A percentile compares a stretch with the other conserved stretches of the same genome.
Evolutionary conservation across 2,329 filamentous ascomycete species (phyloP).

Genomic region (Calonectria pseudoturangicola): DNA sequence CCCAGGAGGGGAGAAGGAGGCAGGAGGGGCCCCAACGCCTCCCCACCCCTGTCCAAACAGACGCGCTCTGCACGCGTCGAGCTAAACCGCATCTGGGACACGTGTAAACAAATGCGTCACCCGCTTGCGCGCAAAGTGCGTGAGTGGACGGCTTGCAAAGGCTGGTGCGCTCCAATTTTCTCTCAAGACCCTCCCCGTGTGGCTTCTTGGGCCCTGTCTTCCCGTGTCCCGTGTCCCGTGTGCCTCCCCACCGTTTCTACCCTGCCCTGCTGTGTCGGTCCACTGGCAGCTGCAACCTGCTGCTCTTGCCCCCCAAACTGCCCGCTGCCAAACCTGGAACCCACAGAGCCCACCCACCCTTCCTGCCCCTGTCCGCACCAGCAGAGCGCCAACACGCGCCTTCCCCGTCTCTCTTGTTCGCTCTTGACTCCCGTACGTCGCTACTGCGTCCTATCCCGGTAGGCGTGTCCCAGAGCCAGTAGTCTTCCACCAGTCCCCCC

Average conservation of each 20-base stretch:
- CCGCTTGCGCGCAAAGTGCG: conserved; percentile 41
- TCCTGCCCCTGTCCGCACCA: conserved; percentile 44
- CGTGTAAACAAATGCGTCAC: conserved; percentile 64
- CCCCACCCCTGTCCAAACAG: conserved; percentile 50
- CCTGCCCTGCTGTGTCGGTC: conserved; percentile 38
- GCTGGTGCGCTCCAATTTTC: conserved; percentile 41
- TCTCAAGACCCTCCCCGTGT: conserved; percentile 35
- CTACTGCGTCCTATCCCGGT: conserved; percentile 30
- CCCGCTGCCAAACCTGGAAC: conserved; percentile 38
- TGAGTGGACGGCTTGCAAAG: conserved; percentile 23
- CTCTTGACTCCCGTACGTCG: conserved; percentile 45
- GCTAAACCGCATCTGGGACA: conserved; percentile 56
- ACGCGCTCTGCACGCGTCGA: conserved; percentile 59
- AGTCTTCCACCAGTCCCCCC: conserved; percentile 45
- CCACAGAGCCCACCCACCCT: conserved; percentile 32
- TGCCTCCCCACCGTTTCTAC: conserved; percentile 39
- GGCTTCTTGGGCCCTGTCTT: conserved; percentile 38
- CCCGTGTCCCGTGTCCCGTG: conserved; percentile 46
- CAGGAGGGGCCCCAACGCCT: conserved; percentile 44
- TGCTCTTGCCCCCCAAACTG: conserved; percentile 35
- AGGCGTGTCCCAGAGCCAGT: conserved; percentile 44
- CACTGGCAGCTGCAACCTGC: conserved; percentile 41
- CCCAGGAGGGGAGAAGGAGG: conserved; percentile 29
- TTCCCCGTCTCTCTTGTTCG: conserved; percentile 41
- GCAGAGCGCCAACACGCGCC: conserved; percentile 50